Evolutionary conservation across 2,329 filamentous ascomycete species (phyloP), one percentile per base, ranked within the genome.

Genomic region (Colletotrichum nymphaeae): DNA sequence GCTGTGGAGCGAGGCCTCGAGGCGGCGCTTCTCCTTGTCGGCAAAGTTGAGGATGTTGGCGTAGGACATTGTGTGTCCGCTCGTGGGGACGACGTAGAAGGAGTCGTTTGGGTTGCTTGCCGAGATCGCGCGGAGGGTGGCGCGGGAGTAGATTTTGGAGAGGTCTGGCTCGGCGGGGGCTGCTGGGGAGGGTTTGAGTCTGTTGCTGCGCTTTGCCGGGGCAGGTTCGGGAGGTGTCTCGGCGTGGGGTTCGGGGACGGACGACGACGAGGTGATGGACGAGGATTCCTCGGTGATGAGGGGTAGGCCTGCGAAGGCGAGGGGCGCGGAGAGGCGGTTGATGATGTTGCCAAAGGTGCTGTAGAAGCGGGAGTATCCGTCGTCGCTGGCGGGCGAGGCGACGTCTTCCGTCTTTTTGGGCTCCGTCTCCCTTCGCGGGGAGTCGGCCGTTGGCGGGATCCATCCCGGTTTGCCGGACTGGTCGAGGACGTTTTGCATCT

Each of bases 21-120:
- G 80, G 11, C 91, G 89, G 9, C 90, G 86, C 80, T 89, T 91
- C 79, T 93, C 91, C 78, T 93, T 93, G 75, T 92, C 89, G 46
- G 90, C 91, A 76, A 90, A 92, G 55, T 87, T 93, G 24, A 98
- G 86, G 65, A 99, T 98, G 75, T 93, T 95, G 57, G 97, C 95
- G 79, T 98, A 99, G 0, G 95, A 97, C 73, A 95, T 93, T 3
- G 95, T 98, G 75, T 96, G 95, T 5, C 97, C 96, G 22, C 94
- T 95, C 0, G 94, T 94, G 4, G 96, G 97, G 1, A 99, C 97
- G 1, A 98, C 93, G 81, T 98, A 98, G 84, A 99, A 99, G 9
- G 94, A 97, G 78, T 94, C 93, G 72, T 88, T 90, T 19, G 89
- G 85, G 19, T 88, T 88, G 32, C 92, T 88, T 0, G 90, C 91